These are phyloP conservation scores for Ceratobasidium sp. DNA, from an alignment of 1,284 basidiomycete genomes.

Conservation along the genomic window DNA sequence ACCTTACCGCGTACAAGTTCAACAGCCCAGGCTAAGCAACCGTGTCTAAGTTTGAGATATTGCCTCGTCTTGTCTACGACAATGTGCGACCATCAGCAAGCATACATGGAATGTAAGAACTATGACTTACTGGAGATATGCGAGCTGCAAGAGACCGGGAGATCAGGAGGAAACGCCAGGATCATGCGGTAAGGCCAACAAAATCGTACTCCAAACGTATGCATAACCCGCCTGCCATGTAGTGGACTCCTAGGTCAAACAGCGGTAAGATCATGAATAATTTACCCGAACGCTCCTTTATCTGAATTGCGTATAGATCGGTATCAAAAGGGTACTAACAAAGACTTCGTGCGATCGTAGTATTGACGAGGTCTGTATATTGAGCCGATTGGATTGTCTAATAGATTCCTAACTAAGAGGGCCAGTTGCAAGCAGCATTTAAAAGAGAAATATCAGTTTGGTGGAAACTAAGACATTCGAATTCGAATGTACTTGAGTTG, in stretches of 20 bases:
- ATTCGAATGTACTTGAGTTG: background rate
- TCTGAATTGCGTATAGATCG: too few species aligned
- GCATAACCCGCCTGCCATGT: background rate
- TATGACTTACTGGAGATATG: background rate
- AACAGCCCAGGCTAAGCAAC: too few species aligned
- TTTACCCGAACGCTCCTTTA: background rate
- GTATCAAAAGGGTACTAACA: background rate
- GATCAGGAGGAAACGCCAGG: background rate
- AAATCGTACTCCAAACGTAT: too few species aligned
- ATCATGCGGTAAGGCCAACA: background rate
- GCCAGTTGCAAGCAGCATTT: background rate
- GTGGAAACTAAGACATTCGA: background rate
- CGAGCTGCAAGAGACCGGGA: background rate
- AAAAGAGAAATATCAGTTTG: background rate
- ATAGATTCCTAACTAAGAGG: background rate
- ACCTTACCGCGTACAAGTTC: too few species aligned
- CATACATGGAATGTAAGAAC: background rate
- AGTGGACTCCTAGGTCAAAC: background rate
- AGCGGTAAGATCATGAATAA: background rate
- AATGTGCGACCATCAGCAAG: conserved; percentile 10
- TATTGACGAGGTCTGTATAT: background rate
- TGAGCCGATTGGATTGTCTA: background rate
- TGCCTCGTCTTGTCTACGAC: background rate
- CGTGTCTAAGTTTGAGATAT: too few species aligned
- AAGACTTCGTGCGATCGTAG: background rate